A percentile compares a stretch with the other conserved stretches of the same genome.
These are phyloP conservation scores for Ceratocystis cacaofunesta DNA, from an alignment of 2,329 filamentous ascomycete genomes.

Conservation along the genomic window DNA sequence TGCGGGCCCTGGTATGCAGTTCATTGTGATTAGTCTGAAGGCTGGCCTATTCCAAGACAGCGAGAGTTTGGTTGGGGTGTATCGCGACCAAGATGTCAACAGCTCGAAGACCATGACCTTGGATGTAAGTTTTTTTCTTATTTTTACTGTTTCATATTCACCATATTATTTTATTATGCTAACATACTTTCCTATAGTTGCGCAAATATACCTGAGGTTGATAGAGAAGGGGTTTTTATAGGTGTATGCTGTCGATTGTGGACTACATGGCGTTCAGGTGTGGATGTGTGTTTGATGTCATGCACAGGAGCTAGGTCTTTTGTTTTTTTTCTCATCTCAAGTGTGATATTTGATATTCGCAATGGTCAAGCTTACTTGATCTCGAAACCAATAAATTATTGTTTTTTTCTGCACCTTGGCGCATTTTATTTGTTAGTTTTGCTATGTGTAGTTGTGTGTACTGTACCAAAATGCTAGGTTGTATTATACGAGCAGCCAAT, in stretches of 20 bases:
- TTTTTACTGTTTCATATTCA: neutral
- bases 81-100: slow-evolving; percentile 86
- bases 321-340: neutral
- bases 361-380: neutral
- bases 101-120: slow-evolving; percentile 81
- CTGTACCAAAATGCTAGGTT: neutral
- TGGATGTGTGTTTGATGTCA: neutral
- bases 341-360: neutral
- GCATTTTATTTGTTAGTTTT: neutral
- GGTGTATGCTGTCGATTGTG: neutral
- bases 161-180: neutral
- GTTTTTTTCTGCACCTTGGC: neutral
- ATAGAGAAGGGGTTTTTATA: neutral
- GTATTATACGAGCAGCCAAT: neutral
- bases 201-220: slow-evolving; percentile 15
- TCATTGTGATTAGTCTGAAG: slow-evolving; percentile 95
- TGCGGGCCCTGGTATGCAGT: slow-evolving; percentile 93
- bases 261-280: neutral
- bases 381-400: neutral
- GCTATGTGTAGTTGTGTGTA: neutral
- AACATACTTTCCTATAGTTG: slow-evolving; percentile 10
- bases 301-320: neutral
- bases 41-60: slow-evolving; percentile 91
- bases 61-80: slow-evolving; percentile 88
- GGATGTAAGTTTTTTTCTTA: slow-evolving; percentile 55